A percentile compares a stretch with the other conserved stretches of the same genome.
Conservation (phyloP, 805 yeast species). For the Teunomyces cretensis region DNA sequence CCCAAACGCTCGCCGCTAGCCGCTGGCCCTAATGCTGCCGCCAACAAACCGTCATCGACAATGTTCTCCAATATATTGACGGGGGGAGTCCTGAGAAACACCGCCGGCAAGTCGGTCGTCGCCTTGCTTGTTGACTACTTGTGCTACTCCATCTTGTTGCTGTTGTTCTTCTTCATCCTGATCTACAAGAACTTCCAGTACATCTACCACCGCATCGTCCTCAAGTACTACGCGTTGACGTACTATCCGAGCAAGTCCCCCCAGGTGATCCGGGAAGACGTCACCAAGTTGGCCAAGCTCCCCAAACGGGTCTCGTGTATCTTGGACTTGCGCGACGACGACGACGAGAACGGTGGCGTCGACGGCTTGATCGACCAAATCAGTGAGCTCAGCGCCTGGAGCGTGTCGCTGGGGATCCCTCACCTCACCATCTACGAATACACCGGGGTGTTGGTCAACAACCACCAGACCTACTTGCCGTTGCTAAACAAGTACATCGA, state of each 20-base stretch:
- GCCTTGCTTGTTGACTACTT: neutral
- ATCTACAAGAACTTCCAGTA: constrained; percentile 53
- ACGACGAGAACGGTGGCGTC: constrained; percentile 86
- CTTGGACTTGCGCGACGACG: constrained; percentile 68
- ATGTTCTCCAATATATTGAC: neutral
- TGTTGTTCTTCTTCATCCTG: constrained; percentile 57
- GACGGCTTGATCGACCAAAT: constrained; percentile 77
- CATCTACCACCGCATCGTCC: constrained; percentile 49
- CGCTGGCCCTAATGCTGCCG: neutral
- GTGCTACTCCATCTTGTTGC: constrained; percentile 47
- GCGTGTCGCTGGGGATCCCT: constrained; percentile 82
- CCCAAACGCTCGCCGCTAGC: neutral
- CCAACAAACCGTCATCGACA: neutral
- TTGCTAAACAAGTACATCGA: constrained; percentile 57
- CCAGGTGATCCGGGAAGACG: constrained; percentile 81
- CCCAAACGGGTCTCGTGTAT: constrained; percentile 78
- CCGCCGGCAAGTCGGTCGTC: neutral
- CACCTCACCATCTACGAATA: constrained; percentile 74
- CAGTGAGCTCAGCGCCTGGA: constrained; percentile 82
- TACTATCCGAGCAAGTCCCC: constrained; percentile 76
- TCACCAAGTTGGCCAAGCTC: constrained; percentile 65
- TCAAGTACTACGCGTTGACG: constrained; percentile 57
- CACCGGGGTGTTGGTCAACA: constrained; percentile 62
- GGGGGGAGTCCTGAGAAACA: neutral
- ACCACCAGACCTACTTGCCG: constrained; percentile 30